Percentiles rank a stretch among this genome's conserved stretches.
Conservation (phyloP, 169 alveolate genomes). For the Cyclospora cayetanensis region DNA sequence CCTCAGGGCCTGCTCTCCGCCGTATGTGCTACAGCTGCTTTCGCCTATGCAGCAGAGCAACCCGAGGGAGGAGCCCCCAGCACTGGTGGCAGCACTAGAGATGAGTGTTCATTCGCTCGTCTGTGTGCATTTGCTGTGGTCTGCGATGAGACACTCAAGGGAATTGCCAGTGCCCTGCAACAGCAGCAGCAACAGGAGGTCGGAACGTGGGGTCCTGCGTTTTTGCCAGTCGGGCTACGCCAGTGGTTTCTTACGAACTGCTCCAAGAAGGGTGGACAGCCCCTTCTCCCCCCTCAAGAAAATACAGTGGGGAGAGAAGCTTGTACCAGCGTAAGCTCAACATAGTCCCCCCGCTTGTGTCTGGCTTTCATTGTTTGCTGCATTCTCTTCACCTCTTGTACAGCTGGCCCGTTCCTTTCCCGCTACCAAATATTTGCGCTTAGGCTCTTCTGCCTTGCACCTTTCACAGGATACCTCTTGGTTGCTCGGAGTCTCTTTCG, state of each 20-base stretch:
- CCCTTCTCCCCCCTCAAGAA: background rate
- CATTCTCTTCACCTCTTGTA: too few relatives aligned
- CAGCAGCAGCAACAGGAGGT: slow-evolving; percentile 32
- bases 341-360: background rate
- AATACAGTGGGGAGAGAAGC: background rate
- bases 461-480: too few relatives aligned
- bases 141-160: background rate
- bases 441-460: too few relatives aligned
- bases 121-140: slow-evolving; percentile 1
- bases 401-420: too few relatives aligned
- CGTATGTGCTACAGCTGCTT: background rate
- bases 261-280: background rate
- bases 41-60: background rate
- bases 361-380: background rate
- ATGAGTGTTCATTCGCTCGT: background rate
- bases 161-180: background rate
- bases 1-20: background rate
- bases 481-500: background rate
- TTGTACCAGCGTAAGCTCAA: too few relatives aligned
- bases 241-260: background rate
- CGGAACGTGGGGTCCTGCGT: slow-evolving; percentile 21
- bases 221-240: background rate
- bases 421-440: too few relatives aligned
- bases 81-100: background rate
- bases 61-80: background rate